A percentile compares a stretch with the other conserved stretches of the same genome.
phyloP scores from a whole-genome alignment of 495 filamentous ascomycete genomes.

The Amorphotheca resinae region DNA sequence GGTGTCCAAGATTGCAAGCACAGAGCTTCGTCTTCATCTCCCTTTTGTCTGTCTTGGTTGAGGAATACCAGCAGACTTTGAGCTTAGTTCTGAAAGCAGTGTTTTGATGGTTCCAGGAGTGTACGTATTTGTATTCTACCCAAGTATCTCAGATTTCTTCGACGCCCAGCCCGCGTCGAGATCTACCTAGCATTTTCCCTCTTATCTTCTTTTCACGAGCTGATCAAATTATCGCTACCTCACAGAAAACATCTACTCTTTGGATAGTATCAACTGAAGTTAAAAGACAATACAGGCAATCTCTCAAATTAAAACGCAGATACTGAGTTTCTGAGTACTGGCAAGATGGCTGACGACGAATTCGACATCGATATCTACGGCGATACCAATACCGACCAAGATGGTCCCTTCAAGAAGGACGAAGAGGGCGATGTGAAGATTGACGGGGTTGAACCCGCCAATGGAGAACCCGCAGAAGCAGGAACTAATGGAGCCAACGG shows the following conservation, averaged over 20 bases:
- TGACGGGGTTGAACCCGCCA: slow-evolving; percentile 29
- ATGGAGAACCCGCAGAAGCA: slow-evolving; percentile 10
- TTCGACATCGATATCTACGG: slow-evolving; percentile 99
- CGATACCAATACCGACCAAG: slow-evolving; percentile 44
- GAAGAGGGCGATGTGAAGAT: slow-evolving; percentile 35
- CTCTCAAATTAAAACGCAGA: slow-evolving; percentile 3
- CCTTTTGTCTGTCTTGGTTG: slow-evolving; percentile 31
- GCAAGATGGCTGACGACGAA: slow-evolving; percentile 80
- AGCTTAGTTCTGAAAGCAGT: slow-evolving; percentile 13
- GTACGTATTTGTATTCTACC: slow-evolving; percentile 37
- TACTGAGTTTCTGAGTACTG: slow-evolving; percentile 5
- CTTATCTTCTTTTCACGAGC: slow-evolving; percentile 16
- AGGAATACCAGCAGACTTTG: slow-evolving; percentile 25
- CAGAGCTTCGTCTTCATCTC: slow-evolving; percentile 37
- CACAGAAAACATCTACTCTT: slow-evolving; percentile 15
- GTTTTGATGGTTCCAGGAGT: slow-evolving; percentile 21
- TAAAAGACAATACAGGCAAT: slow-evolving; percentile 16
- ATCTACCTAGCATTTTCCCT: slow-evolving; percentile 5
- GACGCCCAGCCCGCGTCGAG: slow-evolving; percentile 2
- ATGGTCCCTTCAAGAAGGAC: slow-evolving; percentile 19
- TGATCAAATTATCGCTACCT: slow-evolving; percentile 15
- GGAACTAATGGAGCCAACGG: slow-evolving; percentile 30
- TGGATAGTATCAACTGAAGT: slow-evolving; percentile 14
- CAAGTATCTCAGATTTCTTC: slow-evolving; percentile 20
- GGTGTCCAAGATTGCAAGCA: slow-evolving; percentile 30